Base-by-base conservation (phyloP, 2,329 filamentous ascomycete species). In the Aspergillus tamarii region DNA sequence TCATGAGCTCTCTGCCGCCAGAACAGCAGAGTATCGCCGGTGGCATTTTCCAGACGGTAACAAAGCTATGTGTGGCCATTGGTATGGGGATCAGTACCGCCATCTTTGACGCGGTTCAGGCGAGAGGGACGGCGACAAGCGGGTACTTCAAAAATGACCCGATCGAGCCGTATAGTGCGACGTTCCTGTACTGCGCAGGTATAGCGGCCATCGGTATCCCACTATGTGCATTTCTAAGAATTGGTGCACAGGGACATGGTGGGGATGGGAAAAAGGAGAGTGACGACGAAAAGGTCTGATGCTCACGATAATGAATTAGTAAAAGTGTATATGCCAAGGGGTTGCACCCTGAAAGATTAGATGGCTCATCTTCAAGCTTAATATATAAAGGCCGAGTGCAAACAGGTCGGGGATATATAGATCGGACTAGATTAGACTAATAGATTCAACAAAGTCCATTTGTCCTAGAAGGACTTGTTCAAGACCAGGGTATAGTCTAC, bases 41-140 rank as follows among this genome's bases (percentile, higher is more conserved):
- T 7, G 88, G 88, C 1, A 86, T 92, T 46, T 88, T 91, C 70
- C 89, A 91, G 73, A 90, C 89, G 3, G 81, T 89, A 26, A 86
- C 86, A 48, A 84, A 88, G 61, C 78, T 91, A 4, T 85, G 84
- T 56, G 82, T 83, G 57, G 88, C 88, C 0, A 77, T 89, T 1
- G 85, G 87, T 4, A 83, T 89, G 60, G 87, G 87, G 1, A 83
- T 90, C 56, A 83, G 86, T 3, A 90, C 88, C 0, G 56, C 56
- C 43, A 46, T 46, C 21, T 61, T 48, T 19, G 59, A 61, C 30
- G 59, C 59, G 7, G 53, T 61, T 14, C 16, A 30, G 10, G 30
- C 59, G 8, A 26, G 23, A 11, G 59, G 59, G 10, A 48, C 53
- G 23, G 19, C 59, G 19, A 50, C 30, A 8, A 23, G 19, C 12